phyloP scores from a whole-genome alignment of 1,284 basidiomycete genomes.

The Wolfiporia cocos region DNA sequence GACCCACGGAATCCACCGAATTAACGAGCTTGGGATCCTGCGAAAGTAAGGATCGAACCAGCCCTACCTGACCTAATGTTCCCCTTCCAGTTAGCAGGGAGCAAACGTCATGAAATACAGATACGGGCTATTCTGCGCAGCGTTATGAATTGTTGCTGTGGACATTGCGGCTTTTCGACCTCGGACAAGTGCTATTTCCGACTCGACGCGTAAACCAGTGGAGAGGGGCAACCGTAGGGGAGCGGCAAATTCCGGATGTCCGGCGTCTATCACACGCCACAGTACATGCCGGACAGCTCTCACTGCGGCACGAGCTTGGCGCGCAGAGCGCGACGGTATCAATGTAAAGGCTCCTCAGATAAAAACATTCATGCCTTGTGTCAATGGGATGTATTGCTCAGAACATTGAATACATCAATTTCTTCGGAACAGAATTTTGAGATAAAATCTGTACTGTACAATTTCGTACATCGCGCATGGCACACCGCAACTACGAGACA shows the following conservation, averaged over 20 bases:
- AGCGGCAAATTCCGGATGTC: not conserved
- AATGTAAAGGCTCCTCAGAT: no score
- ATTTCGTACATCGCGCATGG: no score
- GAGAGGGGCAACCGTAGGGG: not conserved
- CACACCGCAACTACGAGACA: no score
- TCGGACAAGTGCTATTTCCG: not conserved
- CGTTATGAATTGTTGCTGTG: slow-evolving; percentile 42
- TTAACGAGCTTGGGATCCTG: slow-evolving; percentile 68
- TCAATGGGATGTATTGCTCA: no score
- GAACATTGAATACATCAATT: no score
- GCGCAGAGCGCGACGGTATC: no score
- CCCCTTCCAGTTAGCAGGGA: slow-evolving; percentile 7
- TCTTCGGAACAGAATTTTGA: no score
- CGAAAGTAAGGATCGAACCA: slow-evolving; percentile 64
- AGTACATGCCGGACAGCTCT: no score
- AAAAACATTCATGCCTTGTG: no score
- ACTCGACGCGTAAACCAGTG: not conserved
- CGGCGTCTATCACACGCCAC: no score
- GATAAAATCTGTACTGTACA: no score
- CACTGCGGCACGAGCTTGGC: no score
- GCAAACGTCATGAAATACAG: slow-evolving; percentile 1
- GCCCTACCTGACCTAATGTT: slow-evolving; percentile 65
- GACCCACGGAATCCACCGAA: slow-evolving; percentile 59
- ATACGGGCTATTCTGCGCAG: slow-evolving; percentile 56
- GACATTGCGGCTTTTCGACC: slow-evolving; percentile 9